Base-by-base conservation (phyloP, 2,329 filamentous ascomycete genomes). In the Xylogone sp. region DNA sequence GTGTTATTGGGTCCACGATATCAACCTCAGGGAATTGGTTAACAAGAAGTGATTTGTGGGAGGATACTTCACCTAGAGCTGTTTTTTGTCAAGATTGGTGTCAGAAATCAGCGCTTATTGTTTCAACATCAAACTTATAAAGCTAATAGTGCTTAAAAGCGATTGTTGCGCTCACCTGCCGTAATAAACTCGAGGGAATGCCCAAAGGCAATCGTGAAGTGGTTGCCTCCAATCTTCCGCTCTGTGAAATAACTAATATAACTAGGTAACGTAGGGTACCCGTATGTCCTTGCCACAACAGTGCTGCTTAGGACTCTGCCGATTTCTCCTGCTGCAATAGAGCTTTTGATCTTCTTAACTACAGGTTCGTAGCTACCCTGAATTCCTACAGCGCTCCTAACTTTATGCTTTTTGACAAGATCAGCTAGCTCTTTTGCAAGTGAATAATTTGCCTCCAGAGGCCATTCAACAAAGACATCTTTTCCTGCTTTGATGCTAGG, bases 401-500 rank as follows among this genome's bases (percentile, higher is more conserved):
- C 62, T 1, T 71, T 64, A 6, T 66, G 67, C 21, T 66, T 48
- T 2, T 53, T 59, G 0, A 69, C 73, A 1, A 70, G 52, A 0
- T 60, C 60, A 0, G 66, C 66, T 51, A 84, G 63, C 43, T 76
- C 72, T n/a, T 60, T 57, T 0, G 72, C 76, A 1, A 72, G 65
- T 2, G 59, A 51, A 1, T 65, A 62, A 49, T 76, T 72, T 13
- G 75, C 65, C 0, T 76, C 77, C 0, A 84, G 67, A 5, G 79
- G 82, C 78, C 81, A 85, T 65, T 85, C 81, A 0, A 81, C 71
- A 51, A 69, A 84, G 0, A 79, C 70, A 0, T 66, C 59, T 61
- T 83, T 83, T 0, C 79, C 81, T 0, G 77, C 75, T 16, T 68
- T 66, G 1, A 83, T 55, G 16, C 73, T 76, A 0, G 80, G 75